Evolutionary conservation across 2,329 filamentous ascomycete genomes (phyloP).

Genomic region (Calonectria hawksworthii): DNA sequence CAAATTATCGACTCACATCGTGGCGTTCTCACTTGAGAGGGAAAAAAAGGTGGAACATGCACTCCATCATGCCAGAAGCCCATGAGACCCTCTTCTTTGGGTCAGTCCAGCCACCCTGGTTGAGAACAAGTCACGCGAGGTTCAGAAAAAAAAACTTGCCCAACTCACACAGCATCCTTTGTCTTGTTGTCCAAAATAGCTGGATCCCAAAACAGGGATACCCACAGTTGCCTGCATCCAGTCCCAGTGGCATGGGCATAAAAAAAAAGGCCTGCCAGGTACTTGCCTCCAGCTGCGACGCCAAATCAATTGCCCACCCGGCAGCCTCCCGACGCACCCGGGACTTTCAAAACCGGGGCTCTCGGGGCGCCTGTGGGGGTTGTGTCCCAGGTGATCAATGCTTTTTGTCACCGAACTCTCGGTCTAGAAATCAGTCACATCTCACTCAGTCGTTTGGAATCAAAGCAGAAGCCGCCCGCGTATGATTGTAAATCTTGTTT

Average conservation of each 20-base stretch:
- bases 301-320: conserved; percentile 6
- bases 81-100: background rate
- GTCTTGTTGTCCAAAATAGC: conserved; percentile 12
- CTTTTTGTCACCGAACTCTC: conserved; percentile 20
- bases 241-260: conserved; percentile 14
- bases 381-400: conserved; percentile 5
- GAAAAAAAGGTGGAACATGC: conserved; percentile 13
- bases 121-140: conserved; percentile 24
- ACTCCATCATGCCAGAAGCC: background rate
- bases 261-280: conserved; percentile 16
- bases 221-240: conserved; percentile 5
- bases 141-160: background rate
- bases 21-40: conserved; percentile 18
- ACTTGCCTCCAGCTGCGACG: background rate
- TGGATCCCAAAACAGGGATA: conserved; percentile 19
- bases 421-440: background rate
- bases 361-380: conserved; percentile 18
- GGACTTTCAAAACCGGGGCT: conserved; percentile 12
- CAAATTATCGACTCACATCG: conserved; percentile 15
- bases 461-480: background rate
- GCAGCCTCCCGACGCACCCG: conserved; percentile 22
- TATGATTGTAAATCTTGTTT: background rate
- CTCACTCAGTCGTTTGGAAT: background rate
- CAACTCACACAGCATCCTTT: conserved; percentile 8
- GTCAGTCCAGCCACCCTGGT: conserved; percentile 2